Percentiles rank a stretch among this genome's conserved stretches.
phyloP scores from a whole-genome alignment of 2,329 filamentous ascomycete species.

The Huntiella decipiens region DNA sequence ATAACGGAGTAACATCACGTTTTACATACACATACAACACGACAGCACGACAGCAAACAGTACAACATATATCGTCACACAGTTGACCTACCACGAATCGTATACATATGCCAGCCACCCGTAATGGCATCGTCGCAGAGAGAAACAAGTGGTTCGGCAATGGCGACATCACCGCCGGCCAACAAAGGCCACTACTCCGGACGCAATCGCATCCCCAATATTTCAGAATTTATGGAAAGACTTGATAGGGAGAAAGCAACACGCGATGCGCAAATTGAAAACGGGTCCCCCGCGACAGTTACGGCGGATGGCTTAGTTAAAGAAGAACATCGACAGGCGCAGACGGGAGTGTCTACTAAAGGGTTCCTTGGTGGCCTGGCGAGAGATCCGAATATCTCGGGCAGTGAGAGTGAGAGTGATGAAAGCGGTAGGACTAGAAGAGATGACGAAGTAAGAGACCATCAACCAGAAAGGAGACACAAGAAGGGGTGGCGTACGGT shows the following conservation, averaged over 20 bases:
- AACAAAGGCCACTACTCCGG: conserved; percentile 56
- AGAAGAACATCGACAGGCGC: neutral
- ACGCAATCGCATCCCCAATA: conserved; percentile 67
- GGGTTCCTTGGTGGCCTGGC: conserved; percentile 16
- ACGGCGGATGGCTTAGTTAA: neutral
- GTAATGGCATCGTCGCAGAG: too few species aligned
- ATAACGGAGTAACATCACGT: too few species aligned
- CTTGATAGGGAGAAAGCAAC: conserved; percentile 63
- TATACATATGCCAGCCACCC: too few species aligned
- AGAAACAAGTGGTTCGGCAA: too few species aligned
- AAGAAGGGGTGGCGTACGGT: conserved; percentile 49
- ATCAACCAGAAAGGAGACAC: conserved; percentile 18
- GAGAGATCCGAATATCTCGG: conserved; percentile 17
- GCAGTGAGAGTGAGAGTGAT: neutral
- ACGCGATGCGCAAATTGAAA: conserved; percentile 53
- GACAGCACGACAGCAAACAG: too few species aligned
- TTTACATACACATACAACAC: too few species aligned
- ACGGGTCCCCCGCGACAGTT: conserved; percentile 17
- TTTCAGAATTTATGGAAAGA: conserved; percentile 62
- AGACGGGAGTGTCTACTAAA: neutral
- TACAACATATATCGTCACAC: too few species aligned
- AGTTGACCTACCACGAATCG: too few species aligned
- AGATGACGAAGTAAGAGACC: conserved; percentile 15
- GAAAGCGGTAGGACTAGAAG: too few species aligned
- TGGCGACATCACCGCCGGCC: conserved; percentile 12